Evolutionary conservation across 148 eudicot species (phyloP).

Genomic region (Vaccinium darrowii): DNA sequence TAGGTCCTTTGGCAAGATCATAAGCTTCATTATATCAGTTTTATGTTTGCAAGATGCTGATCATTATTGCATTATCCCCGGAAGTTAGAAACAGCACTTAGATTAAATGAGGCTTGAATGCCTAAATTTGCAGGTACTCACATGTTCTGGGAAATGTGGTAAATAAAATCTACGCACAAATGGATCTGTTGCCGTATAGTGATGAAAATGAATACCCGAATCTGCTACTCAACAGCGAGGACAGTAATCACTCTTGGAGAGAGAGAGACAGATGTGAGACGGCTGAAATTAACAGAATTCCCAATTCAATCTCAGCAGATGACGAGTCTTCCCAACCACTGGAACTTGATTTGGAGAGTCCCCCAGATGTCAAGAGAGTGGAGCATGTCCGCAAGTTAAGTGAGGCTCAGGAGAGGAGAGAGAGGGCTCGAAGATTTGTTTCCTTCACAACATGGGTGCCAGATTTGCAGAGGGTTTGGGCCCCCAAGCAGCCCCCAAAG

Average conservation of each 20-base stretch:
- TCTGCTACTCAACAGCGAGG: constrained; percentile 73
- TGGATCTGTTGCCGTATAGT: constrained; percentile 79
- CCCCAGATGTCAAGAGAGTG: constrained; percentile 30
- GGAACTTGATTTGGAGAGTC: constrained; percentile 25
- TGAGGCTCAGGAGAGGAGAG: constrained; percentile 75
- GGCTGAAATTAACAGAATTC: constrained; percentile 37
- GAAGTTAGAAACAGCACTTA: background rate
- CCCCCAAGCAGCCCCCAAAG: constrained; percentile 67
- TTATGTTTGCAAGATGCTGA: background rate
- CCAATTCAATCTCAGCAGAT: constrained; percentile 56
- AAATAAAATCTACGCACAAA: constrained; percentile 50
- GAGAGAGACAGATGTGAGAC: constrained; percentile 28
- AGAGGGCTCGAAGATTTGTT: constrained; percentile 58
- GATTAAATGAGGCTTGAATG: constrained; percentile 13
- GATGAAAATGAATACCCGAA: constrained; percentile 70
- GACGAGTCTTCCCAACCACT: constrained; percentile 46
- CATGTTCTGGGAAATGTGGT: constrained; percentile 59
- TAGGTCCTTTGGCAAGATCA: background rate
- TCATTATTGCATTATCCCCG: background rate
- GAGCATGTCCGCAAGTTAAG: constrained; percentile 47
- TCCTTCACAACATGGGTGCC: constrained; percentile 63
- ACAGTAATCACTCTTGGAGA: constrained; percentile 85
- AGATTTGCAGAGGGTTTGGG: constrained; percentile 94
- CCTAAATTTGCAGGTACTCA: constrained; percentile 53
- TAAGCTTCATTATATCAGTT: background rate